phyloP scores from a whole-genome alignment of 2,329 filamentous ascomycete species.

The Coniochaeta prunicola region DNA sequence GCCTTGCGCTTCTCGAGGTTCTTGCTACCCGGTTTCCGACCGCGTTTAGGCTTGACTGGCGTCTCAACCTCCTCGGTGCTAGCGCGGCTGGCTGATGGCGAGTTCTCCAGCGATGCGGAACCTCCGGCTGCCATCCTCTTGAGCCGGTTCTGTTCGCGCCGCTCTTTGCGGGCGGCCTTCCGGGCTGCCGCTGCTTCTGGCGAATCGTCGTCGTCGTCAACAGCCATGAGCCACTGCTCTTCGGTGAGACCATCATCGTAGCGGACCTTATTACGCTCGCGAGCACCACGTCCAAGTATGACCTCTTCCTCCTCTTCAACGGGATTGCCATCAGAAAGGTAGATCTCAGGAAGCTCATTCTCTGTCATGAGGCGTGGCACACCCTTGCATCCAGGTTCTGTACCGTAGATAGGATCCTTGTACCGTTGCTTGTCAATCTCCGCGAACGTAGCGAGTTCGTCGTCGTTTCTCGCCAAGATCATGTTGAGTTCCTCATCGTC shows the following conservation, averaged over 20 bases:
- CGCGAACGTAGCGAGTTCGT: constrained; percentile 73
- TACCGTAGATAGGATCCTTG: constrained; percentile 64
- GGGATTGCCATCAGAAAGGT: constrained; percentile 78
- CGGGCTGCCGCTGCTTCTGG: constrained; percentile 89
- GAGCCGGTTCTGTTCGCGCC: constrained; percentile 68
- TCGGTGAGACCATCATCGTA: constrained; percentile 98
- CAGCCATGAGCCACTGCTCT: constrained; percentile 97
- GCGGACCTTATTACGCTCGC: constrained; percentile 87
- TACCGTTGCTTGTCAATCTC: constrained; percentile 71
- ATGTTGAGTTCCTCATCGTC: constrained; percentile 96
- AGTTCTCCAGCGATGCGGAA: constrained; percentile 38
- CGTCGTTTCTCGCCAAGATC: constrained; percentile 82
- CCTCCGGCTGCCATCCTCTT: constrained; percentile 39
- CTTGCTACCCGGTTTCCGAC: constrained; percentile 68
- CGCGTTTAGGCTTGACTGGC: constrained; percentile 66
- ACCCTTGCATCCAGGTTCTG: constrained; percentile 50
- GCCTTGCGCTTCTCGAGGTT: constrained; percentile 81
- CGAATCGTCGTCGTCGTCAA: constrained; percentile 91
- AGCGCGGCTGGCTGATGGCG: constrained; percentile 70
- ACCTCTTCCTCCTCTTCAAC: constrained; percentile 75
- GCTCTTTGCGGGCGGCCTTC: constrained; percentile 79
- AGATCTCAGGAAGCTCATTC: constrained; percentile 86
- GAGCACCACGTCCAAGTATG: constrained; percentile 76
- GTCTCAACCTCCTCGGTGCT: constrained; percentile 76
- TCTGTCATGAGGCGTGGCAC: constrained; percentile 79